Evolutionary conservation across 495 filamentous ascomycete genomes (phyloP).

Genomic region (Aspergillus heteromorphus): DNA sequence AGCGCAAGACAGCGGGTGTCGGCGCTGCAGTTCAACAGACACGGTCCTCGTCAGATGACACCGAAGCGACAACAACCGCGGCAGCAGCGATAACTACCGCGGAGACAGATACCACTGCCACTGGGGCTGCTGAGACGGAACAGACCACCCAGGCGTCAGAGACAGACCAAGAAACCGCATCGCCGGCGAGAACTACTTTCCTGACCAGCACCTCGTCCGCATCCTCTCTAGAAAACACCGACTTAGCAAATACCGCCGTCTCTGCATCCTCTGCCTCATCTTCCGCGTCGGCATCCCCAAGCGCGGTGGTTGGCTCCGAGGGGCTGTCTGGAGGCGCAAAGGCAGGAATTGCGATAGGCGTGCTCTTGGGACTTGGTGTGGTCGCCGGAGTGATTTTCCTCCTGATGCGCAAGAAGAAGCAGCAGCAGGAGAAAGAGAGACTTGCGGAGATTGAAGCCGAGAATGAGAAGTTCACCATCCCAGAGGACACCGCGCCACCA

Average conservation of each 20-base stretch:
- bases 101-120: conserved; percentile 13
- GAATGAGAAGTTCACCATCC: conserved; percentile 48
- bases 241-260: conserved; percentile 14
- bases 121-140: conserved; percentile 6
- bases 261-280: conserved; percentile 2
- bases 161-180: not conserved
- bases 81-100: conserved; percentile 4
- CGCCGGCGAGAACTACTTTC: conserved; percentile 23
- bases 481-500: conserved; percentile 26
- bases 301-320: conserved; percentile 21
- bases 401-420: conserved; percentile 59
- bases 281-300: conserved; percentile 16
- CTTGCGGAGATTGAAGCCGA: conserved; percentile 43
- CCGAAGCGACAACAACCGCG: conserved; percentile 8
- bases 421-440: conserved; percentile 27
- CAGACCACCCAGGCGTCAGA: not conserved
- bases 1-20: conserved; percentile 11
- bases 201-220: conserved; percentile 15
- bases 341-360: conserved; percentile 79
- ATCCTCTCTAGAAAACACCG: conserved; percentile 18
- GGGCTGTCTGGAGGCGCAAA: conserved; percentile 64
- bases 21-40: conserved; percentile 20
- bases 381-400: conserved; percentile 58
- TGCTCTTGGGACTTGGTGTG: conserved; percentile 59
- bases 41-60: conserved; percentile 12